Conservation (phyloP, 371 early-diverging fungal genomes). For the Catenaria anguillulae region DNA sequence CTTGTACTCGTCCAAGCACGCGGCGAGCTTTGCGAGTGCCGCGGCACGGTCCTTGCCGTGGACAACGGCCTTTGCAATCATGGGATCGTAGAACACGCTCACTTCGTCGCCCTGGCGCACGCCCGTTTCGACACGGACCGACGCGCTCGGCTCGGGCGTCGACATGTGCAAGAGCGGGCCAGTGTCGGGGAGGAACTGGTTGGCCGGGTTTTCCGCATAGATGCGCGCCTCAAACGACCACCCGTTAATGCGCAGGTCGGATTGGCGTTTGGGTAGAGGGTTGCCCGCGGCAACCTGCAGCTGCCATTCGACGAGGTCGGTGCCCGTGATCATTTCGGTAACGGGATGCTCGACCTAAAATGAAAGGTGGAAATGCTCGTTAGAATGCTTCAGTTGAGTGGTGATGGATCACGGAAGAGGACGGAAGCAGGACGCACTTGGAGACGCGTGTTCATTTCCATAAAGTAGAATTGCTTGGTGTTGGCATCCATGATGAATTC, state of each 20-base stretch:
- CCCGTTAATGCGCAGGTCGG: constrained; percentile 52
- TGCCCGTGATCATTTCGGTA: constrained; percentile 87
- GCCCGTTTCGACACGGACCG: constrained; percentile 80
- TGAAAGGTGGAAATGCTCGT: too few relatives aligned
- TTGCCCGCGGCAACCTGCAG: constrained; percentile 78
- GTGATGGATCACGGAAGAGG: too few relatives aligned
- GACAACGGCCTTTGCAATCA: constrained; percentile 90
- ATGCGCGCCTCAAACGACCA: constrained; percentile 96
- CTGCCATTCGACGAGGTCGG: constrained; percentile 90
- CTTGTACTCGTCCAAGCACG: constrained; percentile 62
- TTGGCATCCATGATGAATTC: constrained; percentile 90
- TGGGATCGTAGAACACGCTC: constrained; percentile 85
- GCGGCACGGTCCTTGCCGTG: constrained; percentile 67
- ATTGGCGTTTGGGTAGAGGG: constrained; percentile 52
- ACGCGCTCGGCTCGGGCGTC: constrained; percentile 43
- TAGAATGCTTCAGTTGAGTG: too few relatives aligned
- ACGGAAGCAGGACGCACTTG: too few relatives aligned
- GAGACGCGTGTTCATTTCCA: constrained; percentile 94
- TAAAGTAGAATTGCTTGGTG: constrained; percentile 82
- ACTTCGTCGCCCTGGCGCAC: constrained; percentile 82
- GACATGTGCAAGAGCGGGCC: constrained; percentile 64
- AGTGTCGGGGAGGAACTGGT: constrained; percentile 84
- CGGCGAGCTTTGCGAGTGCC: constrained; percentile 62
- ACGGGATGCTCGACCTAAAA: constrained; percentile 86
- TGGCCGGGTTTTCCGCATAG: constrained; percentile 90